Percentiles rank a stretch among this genome's conserved stretches.
These are phyloP conservation scores for Saccharomycopsis fibuligera DNA, from an alignment of 805 yeast species.

Conservation along the genomic window DNA sequence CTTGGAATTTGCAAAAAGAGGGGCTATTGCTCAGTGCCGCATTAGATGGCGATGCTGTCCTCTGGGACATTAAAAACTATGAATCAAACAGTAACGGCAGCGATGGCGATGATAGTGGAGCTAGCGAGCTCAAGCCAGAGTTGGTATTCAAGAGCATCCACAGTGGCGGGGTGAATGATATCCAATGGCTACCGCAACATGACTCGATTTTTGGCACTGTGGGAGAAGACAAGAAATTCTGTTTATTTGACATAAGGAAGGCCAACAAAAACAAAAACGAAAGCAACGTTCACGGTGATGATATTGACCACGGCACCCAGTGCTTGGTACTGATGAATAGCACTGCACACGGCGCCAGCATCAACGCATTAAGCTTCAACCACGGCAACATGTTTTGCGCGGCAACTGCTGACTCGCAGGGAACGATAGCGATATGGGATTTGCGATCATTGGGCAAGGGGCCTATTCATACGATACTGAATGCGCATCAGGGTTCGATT, in stretches of 20 bases:
- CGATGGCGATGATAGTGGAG: not conserved
- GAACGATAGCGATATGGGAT: constrained; percentile 59
- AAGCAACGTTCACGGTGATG: no score
- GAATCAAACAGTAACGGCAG: constrained; percentile 22
- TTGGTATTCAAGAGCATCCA: constrained; percentile 27
- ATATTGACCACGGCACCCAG: constrained; percentile 1
- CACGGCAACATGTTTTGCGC: constrained; percentile 47
- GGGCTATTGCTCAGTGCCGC: constrained; percentile 58
- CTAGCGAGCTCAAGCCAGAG: constrained; percentile 21
- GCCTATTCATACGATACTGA: constrained; percentile 28
- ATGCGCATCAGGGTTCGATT: constrained; percentile 47
- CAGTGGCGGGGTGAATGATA: constrained; percentile 56
- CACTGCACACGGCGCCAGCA: constrained; percentile 4
- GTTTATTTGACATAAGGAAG: constrained; percentile 49
- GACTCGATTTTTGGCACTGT: constrained; percentile 55
- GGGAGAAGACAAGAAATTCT: constrained; percentile 54
- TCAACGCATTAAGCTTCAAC: constrained; percentile 58
- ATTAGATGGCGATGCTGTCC: constrained; percentile 53
- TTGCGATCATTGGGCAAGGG: constrained; percentile 39
- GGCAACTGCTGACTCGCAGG: constrained; percentile 64
- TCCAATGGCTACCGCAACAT: constrained; percentile 62
- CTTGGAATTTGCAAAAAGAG: constrained; percentile 64
- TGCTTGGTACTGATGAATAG: constrained; percentile 8
- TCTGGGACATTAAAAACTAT: constrained; percentile 60
- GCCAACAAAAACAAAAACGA: no score